Evolutionary conservation across 1,284 basidiomycete species (phyloP), one percentile per base, ranked within the genome.

Genomic region (Cryptococcus neoformans): DNA sequence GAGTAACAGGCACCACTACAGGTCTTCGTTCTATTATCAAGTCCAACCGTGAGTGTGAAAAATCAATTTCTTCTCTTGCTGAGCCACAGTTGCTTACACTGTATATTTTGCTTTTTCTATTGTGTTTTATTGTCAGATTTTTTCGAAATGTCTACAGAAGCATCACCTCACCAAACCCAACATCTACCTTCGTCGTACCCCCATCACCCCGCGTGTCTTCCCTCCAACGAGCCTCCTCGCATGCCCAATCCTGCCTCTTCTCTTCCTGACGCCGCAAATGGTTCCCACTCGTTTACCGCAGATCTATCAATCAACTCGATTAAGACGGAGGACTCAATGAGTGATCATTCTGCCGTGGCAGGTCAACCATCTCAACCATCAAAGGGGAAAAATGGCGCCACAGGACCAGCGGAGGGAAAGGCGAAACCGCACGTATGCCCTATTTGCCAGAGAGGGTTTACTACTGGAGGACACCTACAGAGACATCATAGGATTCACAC

Each of bases 401-500:
- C 70, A 6, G 74, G 74, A 44, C 71, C 73, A n/a, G 73, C 70
- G 45, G 74, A 76, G 44, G 71, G 68, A 51, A 75, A 73, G 56
- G 48, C 72, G 16, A 75, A 75, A 59, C 73, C 74, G 12, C 74
- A 76, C 57, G 60, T 72, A n/a, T 76, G 74, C 56, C 66, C 65
- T 35, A 69, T 70, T 41, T 75, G 73, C 57, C 60, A 69, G 45
- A 59, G 72, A 41, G 72, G 68, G 1, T 77, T 75, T 57, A 74
- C 75, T 34, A 74, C 74, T 7, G 73, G 73, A 6, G 75, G 74
- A 2, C 74, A 76, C 62, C 55, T 77, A 46, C 73, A 75, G 58
- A 59, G 75, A 46, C 73, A 75, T 62, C 73, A 74, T 60, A 56
- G 73, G 59, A 77, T 77, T 44, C 75, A 75, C 55, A 75, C 73